Evolutionary conservation across 164 flowering plant genomes (phyloP).

Genomic region (Berberis thunbergii): DNA sequence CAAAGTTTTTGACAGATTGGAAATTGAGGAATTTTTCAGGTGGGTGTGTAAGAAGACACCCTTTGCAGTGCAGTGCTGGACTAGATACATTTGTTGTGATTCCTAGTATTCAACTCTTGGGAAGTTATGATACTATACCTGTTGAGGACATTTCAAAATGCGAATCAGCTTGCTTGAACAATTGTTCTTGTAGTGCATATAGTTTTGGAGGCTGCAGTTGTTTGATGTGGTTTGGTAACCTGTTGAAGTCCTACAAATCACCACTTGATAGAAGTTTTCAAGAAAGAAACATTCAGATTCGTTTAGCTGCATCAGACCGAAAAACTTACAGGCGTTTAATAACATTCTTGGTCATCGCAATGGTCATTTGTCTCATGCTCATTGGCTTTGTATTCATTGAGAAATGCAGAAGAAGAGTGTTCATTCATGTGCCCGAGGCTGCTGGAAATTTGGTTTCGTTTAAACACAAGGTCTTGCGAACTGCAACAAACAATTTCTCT

Average conservation of each 20-base stretch:
- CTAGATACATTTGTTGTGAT: not conserved
- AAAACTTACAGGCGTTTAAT: too few relatives aligned
- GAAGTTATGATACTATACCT: slow-evolving; percentile 10
- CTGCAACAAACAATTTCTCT: not conserved
- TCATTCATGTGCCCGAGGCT: not conserved
- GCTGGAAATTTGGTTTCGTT: not conserved
- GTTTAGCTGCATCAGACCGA: not conserved
- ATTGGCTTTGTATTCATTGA: not conserved
- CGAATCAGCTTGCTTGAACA: slow-evolving; percentile 16
- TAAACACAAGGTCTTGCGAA: not conserved
- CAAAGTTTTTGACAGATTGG: not conserved
- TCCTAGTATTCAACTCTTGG: slow-evolving; percentile 1
- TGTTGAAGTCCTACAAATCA: slow-evolving; percentile 1
- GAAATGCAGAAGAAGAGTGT: not conserved
- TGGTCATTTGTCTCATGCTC: not conserved
- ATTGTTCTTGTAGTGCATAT: slow-evolving; percentile 32
- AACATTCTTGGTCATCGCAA: too few relatives aligned
- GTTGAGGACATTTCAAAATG: slow-evolving; percentile 19
- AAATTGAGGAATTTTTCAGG: slow-evolving; percentile 1
- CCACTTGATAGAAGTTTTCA: not conserved
- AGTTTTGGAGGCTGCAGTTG: slow-evolving; percentile 22
- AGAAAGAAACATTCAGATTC: not conserved
- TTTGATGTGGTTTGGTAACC: slow-evolving; percentile 19
- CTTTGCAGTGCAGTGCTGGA: not conserved
- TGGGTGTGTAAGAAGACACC: slow-evolving; percentile 2